Percentiles rank a stretch among this genome's conserved stretches.
Evolutionary conservation across 2,329 filamentous ascomycete genomes (phyloP).

Genomic region (Tetracladium maxilliforme): DNA sequence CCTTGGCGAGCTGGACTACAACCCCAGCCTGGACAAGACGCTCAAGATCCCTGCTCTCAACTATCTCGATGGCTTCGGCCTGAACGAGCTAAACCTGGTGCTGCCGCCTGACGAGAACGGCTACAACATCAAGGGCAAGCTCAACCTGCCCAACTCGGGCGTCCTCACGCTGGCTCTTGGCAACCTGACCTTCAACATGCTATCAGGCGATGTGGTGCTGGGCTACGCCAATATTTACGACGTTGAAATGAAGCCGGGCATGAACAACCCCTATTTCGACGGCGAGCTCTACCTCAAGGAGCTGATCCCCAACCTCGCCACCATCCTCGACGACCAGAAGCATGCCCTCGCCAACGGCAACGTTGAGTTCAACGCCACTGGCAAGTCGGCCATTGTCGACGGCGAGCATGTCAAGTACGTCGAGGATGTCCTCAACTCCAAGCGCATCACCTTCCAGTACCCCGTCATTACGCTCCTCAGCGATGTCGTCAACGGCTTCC

Average conservation of each 20-base stretch:
- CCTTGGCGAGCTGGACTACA: constrained; percentile 22
- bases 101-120: constrained; percentile 20
- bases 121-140: constrained; percentile 24
- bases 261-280: constrained; percentile 24
- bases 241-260: constrained; percentile 23
- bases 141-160: constrained; percentile 29
- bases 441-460: constrained; percentile 18
- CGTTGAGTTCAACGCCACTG: constrained; percentile 23
- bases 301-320: constrained; percentile 23
- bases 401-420: constrained; percentile 26
- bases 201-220: constrained; percentile 21
- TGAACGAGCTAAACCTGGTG: constrained; percentile 19
- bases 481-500: constrained; percentile 20
- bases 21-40: constrained; percentile 23
- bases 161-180: constrained; percentile 26
- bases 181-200: constrained; percentile 28
- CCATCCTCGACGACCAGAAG: constrained; percentile 21
- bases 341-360: constrained; percentile 20
- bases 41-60: constrained; percentile 22
- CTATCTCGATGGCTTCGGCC: constrained; percentile 21
- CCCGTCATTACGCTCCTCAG: constrained; percentile 22
- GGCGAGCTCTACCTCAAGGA: constrained; percentile 24
- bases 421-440: constrained; percentile 25
- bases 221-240: constrained; percentile 23
- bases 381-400: constrained; percentile 24